phyloP scores from a whole-genome alignment of 768 basidiomycete species.

The Pleurotus tuber-regium region DNA sequence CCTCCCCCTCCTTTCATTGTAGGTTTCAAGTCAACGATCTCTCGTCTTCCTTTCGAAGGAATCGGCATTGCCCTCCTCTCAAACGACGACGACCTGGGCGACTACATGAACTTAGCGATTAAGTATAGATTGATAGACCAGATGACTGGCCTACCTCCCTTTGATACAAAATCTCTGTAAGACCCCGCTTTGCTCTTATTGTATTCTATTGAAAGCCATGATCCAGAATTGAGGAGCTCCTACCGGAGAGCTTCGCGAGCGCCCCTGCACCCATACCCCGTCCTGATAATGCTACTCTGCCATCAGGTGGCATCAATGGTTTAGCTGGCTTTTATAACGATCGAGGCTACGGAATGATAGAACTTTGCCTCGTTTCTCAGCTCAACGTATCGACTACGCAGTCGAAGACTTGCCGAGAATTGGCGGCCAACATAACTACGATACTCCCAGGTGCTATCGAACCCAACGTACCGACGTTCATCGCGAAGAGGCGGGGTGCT shows the following conservation, averaged over 20 bases:
- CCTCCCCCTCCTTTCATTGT: neutral
- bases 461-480: constrained; percentile 20
- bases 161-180: neutral
- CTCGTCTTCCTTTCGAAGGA: constrained; percentile 21
- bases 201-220: neutral
- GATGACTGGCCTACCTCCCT: constrained; percentile 15
- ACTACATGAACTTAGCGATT: constrained; percentile 16
- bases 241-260: neutral
- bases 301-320: constrained; percentile 5
- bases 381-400: neutral
- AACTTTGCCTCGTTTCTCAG: constrained; percentile 13
- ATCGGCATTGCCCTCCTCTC: constrained; percentile 27
- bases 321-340: constrained; percentile 13
- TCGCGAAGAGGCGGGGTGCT: constrained; percentile 15
- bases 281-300: constrained; percentile 3
- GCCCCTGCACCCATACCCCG: constrained; percentile 10
- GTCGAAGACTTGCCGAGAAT: constrained; percentile 15
- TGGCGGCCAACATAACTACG: constrained; percentile 16
- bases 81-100: constrained; percentile 24
- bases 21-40: constrained; percentile 21
- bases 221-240: neutral
- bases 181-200: neutral
- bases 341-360: constrained; percentile 12
- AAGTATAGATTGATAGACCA: constrained; percentile 24
- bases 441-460: constrained; percentile 20